Percentiles rank a stretch among this genome's conserved stretches.
Evolutionary conservation across 208 protist genomes (phyloP).

Genomic region (Wallacemonas sp.): DNA sequence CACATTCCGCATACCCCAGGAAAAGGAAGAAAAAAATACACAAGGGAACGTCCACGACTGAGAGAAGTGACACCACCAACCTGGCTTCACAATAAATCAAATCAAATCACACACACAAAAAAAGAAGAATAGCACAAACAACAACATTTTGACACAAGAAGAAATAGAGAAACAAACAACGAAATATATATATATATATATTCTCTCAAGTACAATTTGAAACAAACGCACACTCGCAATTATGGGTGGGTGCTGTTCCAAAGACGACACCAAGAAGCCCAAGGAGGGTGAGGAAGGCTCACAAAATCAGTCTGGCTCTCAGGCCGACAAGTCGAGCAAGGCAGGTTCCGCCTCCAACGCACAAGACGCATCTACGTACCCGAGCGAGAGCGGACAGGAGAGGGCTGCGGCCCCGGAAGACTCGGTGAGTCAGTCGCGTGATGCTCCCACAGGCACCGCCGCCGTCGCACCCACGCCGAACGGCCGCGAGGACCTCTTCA

Average conservation of each 20-base stretch:
- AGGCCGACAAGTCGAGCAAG: too few species aligned
- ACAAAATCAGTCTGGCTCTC: too few species aligned
- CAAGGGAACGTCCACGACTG: too few species aligned
- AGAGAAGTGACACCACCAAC: too few species aligned
- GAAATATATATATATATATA: too few species aligned
- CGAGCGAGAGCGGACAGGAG: background rate
- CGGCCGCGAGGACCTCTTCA: slow-evolving; percentile 17
- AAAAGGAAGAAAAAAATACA: background rate
- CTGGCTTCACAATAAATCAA: too few species aligned
- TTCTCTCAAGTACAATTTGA: too few species aligned
- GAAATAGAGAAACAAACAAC: background rate
- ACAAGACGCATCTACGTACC: background rate
- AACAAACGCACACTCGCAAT: background rate
- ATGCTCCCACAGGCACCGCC: too few species aligned
- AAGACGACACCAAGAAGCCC: slow-evolving; percentile 16
- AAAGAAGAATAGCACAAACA: background rate
- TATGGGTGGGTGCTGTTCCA: slow-evolving; percentile 13
- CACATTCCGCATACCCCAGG: too few species aligned
- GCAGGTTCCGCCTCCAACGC: background rate
- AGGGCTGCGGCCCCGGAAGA: too few species aligned
- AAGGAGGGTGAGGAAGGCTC: slow-evolving; percentile 13
- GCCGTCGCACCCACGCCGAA: background rate
- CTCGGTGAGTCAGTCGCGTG: background rate
- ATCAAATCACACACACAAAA: background rate
- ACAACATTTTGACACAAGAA: background rate